These are phyloP conservation scores for Juncus inflexus DNA, from an alignment of 176 grass and related monocot species.

Conservation along the genomic window DNA sequence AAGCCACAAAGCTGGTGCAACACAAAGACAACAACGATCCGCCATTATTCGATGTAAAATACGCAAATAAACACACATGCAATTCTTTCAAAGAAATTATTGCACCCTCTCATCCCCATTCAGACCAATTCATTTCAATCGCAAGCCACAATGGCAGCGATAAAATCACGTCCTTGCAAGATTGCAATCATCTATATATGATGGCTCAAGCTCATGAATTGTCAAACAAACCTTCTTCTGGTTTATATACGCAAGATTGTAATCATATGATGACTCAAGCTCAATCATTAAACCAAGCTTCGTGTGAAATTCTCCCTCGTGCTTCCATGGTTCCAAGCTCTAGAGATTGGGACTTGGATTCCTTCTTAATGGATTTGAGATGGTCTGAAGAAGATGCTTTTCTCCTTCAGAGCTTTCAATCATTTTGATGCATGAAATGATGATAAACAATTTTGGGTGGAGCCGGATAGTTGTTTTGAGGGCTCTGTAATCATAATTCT, in stretches of 20 bases:
- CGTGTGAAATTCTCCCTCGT: not conserved
- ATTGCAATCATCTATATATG: not conserved
- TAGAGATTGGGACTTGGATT: constrained; percentile 18
- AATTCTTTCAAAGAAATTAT: not conserved
- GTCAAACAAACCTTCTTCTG: not conserved
- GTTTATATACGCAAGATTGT: too few relatives aligned
- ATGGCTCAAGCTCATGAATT: not conserved
- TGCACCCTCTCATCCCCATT: not conserved
- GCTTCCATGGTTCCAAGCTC: not conserved
- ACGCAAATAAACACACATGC: constrained; percentile 21
- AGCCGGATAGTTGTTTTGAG: too few relatives aligned
- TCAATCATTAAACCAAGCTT: constrained; percentile 5
- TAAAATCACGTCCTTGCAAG: not conserved
- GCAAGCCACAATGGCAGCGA: not conserved
- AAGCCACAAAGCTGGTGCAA: constrained; percentile 23
- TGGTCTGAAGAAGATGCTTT: not conserved
- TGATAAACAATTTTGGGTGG: too few relatives aligned
- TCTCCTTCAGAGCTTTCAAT: not conserved
- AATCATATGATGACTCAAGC: not conserved
- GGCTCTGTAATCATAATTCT: too few relatives aligned
- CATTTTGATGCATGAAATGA: too few relatives aligned
- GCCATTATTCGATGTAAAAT: constrained; percentile 11
- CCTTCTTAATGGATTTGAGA: constrained; percentile 4
- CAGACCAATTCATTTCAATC: not conserved
- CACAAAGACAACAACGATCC: not conserved